Evolutionary conservation across 1,139 yeast genomes (phyloP), one percentile per base, ranked within the genome.

Genomic region (Hansenula lynferdii): DNA sequence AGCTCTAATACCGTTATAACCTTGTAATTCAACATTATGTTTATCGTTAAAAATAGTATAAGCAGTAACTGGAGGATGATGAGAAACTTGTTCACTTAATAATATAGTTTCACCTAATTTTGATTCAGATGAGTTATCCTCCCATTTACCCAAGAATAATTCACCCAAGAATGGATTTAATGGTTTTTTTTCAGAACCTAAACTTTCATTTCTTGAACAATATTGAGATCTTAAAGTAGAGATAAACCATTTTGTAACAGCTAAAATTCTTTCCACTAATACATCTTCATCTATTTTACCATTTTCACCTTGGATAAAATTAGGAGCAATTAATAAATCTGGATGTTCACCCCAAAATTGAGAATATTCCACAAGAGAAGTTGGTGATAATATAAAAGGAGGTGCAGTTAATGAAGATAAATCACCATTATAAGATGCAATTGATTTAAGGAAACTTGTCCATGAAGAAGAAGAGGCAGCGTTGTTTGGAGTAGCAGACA

Each of bases 141-240:
- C 69, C 95, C 96, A 87, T 56, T 82, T 80, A 37, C 96, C 97
- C 27, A 86, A 85, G 54, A 89, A 92, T 34, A 87, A 70, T 64
- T 90, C 97, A 40, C 97, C 97, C 51, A 92, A 68, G 56, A 90
- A 90, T 35, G 97, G 97, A 60, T 90, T 90, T 58, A 92, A 70
- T 5, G 97, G 97, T 64, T 92, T 92, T 75, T 92, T 92, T 65
- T 92, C 97, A 29, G 87, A 73, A 16, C 97, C 97, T 75, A 85
- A 75, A 42, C 80, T 73, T 65, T 90, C 97, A 60, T 81, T 86
- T 61, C 97, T 77, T 33, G 95, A 84, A 60, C 96, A 85, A 62
- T 90, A 92, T 64, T 90, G 97, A 17, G 96, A 86, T 58, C 92
- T 78, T 52, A 92, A 72, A 18, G 97, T 89, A 23, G 95, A 83